These are phyloP conservation scores for Gaertneriomyces semiglobifer DNA, from an alignment of 192 early-diverging fungal genomes.

Conservation along the genomic window DNA sequence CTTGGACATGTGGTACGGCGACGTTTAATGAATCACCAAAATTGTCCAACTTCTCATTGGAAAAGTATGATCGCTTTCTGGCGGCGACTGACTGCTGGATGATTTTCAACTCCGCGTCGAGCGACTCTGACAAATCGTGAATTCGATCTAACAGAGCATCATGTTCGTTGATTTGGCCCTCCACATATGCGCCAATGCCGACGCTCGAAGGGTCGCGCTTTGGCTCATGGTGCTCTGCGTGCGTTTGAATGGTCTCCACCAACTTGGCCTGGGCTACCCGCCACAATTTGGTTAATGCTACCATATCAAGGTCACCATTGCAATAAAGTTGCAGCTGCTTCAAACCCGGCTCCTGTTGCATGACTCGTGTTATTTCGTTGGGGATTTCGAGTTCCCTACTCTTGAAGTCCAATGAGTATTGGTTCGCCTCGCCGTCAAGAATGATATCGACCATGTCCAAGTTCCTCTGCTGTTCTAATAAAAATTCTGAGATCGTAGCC, in stretches of 20 bases:
- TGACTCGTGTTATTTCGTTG: neutral
- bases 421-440: neutral
- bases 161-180: too few species aligned
- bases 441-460: neutral
- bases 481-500: neutral
- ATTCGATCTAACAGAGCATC: too few species aligned
- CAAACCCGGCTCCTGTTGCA: conserved; percentile 1
- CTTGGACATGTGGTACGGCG: too few species aligned
- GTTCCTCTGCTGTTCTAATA: neutral
- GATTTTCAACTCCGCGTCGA: too few species aligned
- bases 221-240: too few species aligned
- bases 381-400: neutral
- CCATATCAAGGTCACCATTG: neutral
- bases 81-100: too few species aligned
- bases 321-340: neutral
- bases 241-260: neutral
- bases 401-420: neutral
- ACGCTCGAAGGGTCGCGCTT: too few species aligned
- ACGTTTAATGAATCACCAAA: too few species aligned
- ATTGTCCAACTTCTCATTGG: too few species aligned
- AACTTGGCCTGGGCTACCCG: neutral
- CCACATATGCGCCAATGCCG: too few species aligned
- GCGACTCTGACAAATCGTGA: too few species aligned
- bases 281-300: neutral
- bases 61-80: too few species aligned